phyloP scores from a whole-genome alignment of 2,329 filamentous ascomycete species.

The Aspergillus fumigatus region DNA sequence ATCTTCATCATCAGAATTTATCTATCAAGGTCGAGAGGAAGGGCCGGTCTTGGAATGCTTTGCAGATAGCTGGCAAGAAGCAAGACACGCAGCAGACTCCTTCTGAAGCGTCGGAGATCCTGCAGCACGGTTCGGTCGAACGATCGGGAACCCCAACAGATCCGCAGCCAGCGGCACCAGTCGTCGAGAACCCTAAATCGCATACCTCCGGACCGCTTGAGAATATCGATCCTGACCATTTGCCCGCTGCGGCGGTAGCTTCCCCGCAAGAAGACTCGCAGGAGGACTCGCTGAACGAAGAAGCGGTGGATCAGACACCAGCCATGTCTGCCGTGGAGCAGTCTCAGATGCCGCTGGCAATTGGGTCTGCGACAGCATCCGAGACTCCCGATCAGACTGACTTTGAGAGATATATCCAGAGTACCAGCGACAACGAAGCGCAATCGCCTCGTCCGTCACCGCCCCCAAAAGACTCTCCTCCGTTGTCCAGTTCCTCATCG shows the following conservation, averaged over 20 bases:
- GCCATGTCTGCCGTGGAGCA: conserved; percentile 30
- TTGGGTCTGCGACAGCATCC: conserved; percentile 11
- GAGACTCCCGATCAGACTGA: conserved; percentile 29
- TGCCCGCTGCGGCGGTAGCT: neutral
- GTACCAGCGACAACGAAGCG: conserved; percentile 30
- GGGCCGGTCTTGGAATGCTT: conserved; percentile 34
- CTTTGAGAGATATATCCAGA: conserved; percentile 40
- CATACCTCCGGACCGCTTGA: neutral
- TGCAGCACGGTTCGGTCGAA: neutral
- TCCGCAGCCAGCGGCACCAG: conserved; percentile 1
- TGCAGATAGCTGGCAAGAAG: conserved; percentile 12
- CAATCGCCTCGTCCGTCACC: conserved; percentile 26
- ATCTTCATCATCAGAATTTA: conserved; percentile 34
- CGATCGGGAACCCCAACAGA: neutral
- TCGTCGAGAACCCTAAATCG: neutral
- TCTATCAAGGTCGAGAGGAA: conserved; percentile 37
- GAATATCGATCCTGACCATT: neutral
- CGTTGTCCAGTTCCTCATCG: conserved; percentile 24
- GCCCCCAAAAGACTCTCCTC: conserved; percentile 35
- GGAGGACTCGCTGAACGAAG: neutral
- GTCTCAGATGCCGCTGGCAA: conserved; percentile 17
- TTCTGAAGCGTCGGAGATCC: conserved; percentile 19
- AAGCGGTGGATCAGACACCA: conserved; percentile 5
- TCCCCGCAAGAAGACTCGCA: neutral
- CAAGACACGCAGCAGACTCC: conserved; percentile 14